Evolutionary conservation across 176 grass and related monocot genomes (phyloP).

Genomic region (Carex pumila): DNA sequence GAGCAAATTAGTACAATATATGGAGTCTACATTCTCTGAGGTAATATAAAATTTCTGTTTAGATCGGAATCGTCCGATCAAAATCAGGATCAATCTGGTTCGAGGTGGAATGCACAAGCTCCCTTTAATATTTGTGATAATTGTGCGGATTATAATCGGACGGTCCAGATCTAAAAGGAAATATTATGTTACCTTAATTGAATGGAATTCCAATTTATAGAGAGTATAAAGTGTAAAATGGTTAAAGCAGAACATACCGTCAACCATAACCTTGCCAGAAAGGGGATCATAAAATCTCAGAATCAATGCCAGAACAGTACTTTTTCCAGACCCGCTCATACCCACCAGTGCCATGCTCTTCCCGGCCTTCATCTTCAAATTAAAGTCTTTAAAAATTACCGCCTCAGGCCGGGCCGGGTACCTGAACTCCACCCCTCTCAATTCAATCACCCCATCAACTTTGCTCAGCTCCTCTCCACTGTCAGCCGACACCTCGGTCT

Average conservation of each 20-base stretch:
- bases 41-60: too few relatives aligned
- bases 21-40: too few relatives aligned
- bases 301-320: slow-evolving; percentile 71
- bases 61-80: too few relatives aligned
- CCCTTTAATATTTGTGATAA: too few relatives aligned
- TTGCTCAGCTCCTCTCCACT: slow-evolving; percentile 57
- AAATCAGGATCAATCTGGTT: too few relatives aligned
- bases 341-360: slow-evolving; percentile 98
- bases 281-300: slow-evolving; percentile 73
- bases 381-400: slow-evolving; percentile 62
- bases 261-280: slow-evolving; percentile 76
- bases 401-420: slow-evolving; percentile 82
- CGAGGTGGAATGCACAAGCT: too few relatives aligned
- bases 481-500: slow-evolving; percentile 58
- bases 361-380: slow-evolving; percentile 75
- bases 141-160: too few relatives aligned
- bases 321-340: slow-evolving; percentile 94
- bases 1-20: too few relatives aligned
- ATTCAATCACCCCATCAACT: slow-evolving; percentile 64
- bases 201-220: too few relatives aligned
- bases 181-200: too few relatives aligned
- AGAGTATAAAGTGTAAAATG: not conserved
- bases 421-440: slow-evolving; percentile 60
- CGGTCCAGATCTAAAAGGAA: too few relatives aligned
- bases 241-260: slow-evolving; percentile 38